These are phyloP conservation scores for Epichloe sibirici DNA, from an alignment of 2,329 filamentous ascomycete species.

Conservation along the genomic window DNA sequence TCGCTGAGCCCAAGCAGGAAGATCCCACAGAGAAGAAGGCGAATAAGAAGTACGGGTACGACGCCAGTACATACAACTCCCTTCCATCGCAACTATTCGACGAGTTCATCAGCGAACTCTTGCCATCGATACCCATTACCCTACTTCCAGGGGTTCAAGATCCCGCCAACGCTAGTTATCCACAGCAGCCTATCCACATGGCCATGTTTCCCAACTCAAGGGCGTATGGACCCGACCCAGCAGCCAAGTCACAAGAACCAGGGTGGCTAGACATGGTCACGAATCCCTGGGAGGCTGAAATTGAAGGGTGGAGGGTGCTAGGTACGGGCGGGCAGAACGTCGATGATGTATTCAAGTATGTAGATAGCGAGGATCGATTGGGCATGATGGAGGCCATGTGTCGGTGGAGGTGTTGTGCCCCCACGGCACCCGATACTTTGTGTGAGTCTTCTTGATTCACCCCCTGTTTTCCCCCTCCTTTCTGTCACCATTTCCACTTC, in stretches of 20 bases:
- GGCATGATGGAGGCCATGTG: slow-evolving; percentile 93
- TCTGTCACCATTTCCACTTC: background rate
- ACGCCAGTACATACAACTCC: slow-evolving; percentile 77
- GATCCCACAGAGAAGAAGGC: slow-evolving; percentile 33
- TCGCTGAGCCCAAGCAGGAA: slow-evolving; percentile 23
- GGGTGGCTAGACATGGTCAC: slow-evolving; percentile 83
- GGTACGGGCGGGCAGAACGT: slow-evolving; percentile 87
- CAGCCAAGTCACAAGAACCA: slow-evolving; percentile 25
- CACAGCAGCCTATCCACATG: slow-evolving; percentile 84
- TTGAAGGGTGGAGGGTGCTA: slow-evolving; percentile 81
- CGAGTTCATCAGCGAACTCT: slow-evolving; percentile 64
- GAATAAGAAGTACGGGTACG: slow-evolving; percentile 86
- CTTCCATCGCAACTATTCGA: slow-evolving; percentile 76
- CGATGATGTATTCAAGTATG: slow-evolving; percentile 86
- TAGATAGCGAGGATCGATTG: slow-evolving; percentile 63
- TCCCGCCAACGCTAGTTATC: slow-evolving; percentile 78
- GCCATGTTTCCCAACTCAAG: slow-evolving; percentile 78
- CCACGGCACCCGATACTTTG: slow-evolving; percentile 89
- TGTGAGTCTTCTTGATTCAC: slow-evolving; percentile 44
- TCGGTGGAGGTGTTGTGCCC: slow-evolving; percentile 80
- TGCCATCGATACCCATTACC: slow-evolving; percentile 80
- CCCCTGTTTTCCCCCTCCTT: background rate
- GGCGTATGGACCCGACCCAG: slow-evolving; percentile 45
- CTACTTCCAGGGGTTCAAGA: slow-evolving; percentile 75
- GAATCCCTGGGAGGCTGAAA: slow-evolving; percentile 83